These are phyloP conservation scores for Lasiosphaeria miniovina DNA, from an alignment of 495 filamentous ascomycete genomes.

Conservation along the genomic window DNA sequence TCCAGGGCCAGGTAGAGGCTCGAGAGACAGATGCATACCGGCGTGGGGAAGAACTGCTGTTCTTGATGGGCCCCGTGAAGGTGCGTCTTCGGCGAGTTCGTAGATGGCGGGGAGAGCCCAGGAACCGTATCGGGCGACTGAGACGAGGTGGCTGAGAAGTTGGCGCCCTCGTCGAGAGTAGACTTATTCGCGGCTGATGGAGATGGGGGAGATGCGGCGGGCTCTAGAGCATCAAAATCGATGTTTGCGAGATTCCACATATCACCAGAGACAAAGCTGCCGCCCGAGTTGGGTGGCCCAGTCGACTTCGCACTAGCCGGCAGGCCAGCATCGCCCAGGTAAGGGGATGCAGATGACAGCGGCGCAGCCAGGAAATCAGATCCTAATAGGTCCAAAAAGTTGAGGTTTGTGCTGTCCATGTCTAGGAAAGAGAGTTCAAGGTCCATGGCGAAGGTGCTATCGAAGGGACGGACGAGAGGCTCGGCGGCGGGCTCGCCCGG, in stretches of 20 bases:
- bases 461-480: constrained; percentile 19
- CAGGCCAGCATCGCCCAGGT: too few relatives aligned
- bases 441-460: constrained; percentile 26
- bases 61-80: not conserved
- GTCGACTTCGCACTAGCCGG: too few relatives aligned
- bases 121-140: constrained; percentile 15
- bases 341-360: too few relatives aligned
- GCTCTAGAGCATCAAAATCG: constrained; percentile 13
- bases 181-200: constrained; percentile 7
- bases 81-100: constrained; percentile 11
- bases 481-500: not conserved
- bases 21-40: constrained; percentile 36
- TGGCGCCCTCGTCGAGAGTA: constrained; percentile 16
- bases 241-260: constrained; percentile 9
- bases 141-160: not conserved
- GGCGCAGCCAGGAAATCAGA: constrained; percentile 1
- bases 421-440: constrained; percentile 36
- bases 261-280: not conserved
- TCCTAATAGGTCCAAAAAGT: constrained; percentile 32
- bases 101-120: constrained; percentile 22
- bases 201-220: not conserved
- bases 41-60: not conserved
- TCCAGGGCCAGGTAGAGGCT: constrained; percentile 45
- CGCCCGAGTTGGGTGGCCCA: not conserved
- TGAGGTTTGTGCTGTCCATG: constrained; percentile 26